Conservation (phyloP, 192 early-diverging fungal genomes). For the Funneliformis geosporum region DNA sequence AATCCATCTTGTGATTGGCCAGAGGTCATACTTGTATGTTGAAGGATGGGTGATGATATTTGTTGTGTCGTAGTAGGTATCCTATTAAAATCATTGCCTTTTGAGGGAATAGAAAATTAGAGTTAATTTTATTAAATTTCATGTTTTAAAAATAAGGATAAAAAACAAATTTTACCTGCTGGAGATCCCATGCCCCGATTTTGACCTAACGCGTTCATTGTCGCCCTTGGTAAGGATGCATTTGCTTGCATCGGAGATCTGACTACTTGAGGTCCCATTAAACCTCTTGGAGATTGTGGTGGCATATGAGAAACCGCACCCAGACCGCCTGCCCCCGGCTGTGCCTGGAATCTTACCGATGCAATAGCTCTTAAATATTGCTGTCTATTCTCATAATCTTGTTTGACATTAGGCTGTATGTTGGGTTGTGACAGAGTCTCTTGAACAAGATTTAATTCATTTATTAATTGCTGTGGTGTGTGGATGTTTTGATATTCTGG, state of each 20-base stretch:
- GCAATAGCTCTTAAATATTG: background rate
- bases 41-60: background rate
- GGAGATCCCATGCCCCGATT: background rate
- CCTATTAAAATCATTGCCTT: too few relatives aligned
- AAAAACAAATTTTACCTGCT: too few relatives aligned
- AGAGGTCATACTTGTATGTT: too few relatives aligned
- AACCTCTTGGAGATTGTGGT: background rate
- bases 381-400: background rate
- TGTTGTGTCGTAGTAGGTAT: background rate
- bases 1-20: background rate
- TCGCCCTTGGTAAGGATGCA: background rate
- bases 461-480: background rate
- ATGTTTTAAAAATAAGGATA: too few relatives aligned
- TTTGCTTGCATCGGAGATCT: background rate
- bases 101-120: background rate
- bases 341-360: background rate
- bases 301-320: background rate
- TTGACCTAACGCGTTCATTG: background rate
- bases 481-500: constrained; percentile 2
- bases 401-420: background rate
- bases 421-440: background rate
- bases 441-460: background rate
- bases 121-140: background rate
- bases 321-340: too few relatives aligned
- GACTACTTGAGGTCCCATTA: background rate